Conservation (phyloP, 768 basidiomycete species). For the Tulasnella calospora region DNA sequence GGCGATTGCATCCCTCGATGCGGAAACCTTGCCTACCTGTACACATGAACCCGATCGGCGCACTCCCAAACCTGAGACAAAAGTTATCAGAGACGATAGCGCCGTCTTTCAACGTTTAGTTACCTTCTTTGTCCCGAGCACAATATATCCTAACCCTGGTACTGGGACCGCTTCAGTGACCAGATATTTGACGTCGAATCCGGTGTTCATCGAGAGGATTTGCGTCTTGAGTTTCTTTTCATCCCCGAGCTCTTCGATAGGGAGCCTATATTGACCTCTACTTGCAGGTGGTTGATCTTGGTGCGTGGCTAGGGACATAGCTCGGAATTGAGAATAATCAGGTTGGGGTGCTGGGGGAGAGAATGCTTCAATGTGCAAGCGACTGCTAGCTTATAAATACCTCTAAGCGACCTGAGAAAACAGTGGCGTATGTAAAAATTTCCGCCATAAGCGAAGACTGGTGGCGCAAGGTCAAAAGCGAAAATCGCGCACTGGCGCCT, state of each 20-base stretch:
- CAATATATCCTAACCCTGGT: neutral
- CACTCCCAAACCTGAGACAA: neutral
- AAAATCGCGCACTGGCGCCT: too few relatives aligned
- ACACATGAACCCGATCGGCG: neutral
- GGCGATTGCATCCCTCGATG: neutral
- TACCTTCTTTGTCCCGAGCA: neutral
- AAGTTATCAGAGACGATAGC: neutral
- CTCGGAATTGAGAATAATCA: neutral
- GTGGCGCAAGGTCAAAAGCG: too few relatives aligned
- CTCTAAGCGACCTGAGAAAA: neutral
- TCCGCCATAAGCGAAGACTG: too few relatives aligned
- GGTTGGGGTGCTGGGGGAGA: neutral
- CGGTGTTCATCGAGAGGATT: neutral
- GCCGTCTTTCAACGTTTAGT: neutral
- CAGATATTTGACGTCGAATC: neutral
- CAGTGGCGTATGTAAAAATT: too few relatives aligned
- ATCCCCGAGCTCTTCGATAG: neutral
- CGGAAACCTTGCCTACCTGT: neutral
- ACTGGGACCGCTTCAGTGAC: neutral
- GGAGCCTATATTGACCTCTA: neutral
- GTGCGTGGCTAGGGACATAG: neutral
- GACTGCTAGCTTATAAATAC: neutral
- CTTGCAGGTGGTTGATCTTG: neutral
- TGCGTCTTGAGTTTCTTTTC: neutral
- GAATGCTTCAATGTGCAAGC: neutral